Evolutionary conservation across 345 rosid species (phyloP).

Genomic region (Viola odorata): DNA sequence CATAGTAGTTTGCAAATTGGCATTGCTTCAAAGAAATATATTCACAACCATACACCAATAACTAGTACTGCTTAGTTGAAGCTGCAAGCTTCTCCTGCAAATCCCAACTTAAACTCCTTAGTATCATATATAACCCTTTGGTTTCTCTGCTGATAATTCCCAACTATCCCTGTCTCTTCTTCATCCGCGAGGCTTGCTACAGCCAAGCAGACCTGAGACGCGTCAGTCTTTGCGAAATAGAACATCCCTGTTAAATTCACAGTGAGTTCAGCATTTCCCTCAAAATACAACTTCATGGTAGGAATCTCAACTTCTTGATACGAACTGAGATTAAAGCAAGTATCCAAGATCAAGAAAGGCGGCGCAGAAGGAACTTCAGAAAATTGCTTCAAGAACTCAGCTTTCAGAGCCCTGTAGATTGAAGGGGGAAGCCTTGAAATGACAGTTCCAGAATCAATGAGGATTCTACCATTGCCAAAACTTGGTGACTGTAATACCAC

Average conservation of each 20-base stretch:
- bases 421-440: conserved; percentile 73
- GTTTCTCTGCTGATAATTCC: conserved; percentile 82
- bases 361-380: conserved; percentile 65
- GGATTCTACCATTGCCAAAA: conserved; percentile 39
- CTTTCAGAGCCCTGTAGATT: conserved; percentile 60
- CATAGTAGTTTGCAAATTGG: conserved; percentile 2
- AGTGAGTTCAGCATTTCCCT: conserved; percentile 45
- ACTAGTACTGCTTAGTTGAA: conserved; percentile 22
- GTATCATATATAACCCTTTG: conserved; percentile 81
- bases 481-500: conserved; percentile 32
- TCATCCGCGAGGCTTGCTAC: conserved; percentile 68
- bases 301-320: conserved; percentile 69
- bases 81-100: conserved; percentile 73
- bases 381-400: conserved; percentile 65
- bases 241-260: conserved; percentile 70
- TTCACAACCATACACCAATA: conserved; percentile 11
- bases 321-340: conserved; percentile 74
- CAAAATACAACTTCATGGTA: conserved; percentile 47
- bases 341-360: conserved; percentile 65
- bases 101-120: conserved; percentile 53
- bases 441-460: conserved; percentile 88
- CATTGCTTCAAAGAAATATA: conserved; percentile 12
- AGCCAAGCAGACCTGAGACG: conserved; percentile 80
- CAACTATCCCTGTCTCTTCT: conserved; percentile 63
- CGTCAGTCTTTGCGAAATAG: conserved; percentile 66